These are phyloP conservation scores for Kazachstania sp. DNA, from an alignment of 1,139 yeast genomes.

Conservation along the genomic window DNA sequence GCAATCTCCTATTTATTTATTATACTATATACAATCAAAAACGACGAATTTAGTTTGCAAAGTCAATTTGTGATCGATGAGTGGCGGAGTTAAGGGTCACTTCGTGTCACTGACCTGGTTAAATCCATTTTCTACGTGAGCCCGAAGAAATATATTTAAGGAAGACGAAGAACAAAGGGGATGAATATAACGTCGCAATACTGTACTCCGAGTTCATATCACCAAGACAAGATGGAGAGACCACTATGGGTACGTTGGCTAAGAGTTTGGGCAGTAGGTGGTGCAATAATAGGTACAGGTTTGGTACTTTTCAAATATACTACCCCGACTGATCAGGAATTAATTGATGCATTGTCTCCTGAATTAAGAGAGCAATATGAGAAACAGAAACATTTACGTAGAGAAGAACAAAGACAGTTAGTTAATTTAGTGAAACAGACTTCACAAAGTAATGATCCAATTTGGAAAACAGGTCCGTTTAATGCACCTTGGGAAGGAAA, in stretches of 20 bases:
- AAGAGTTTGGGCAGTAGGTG: conserved; percentile 51
- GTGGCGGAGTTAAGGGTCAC: too few species aligned
- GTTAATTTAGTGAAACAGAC: conserved; percentile 59
- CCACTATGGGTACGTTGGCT: conserved; percentile 54
- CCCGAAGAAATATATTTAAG: too few species aligned
- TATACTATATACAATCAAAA: too few species aligned
- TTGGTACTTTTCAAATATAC: conserved; percentile 57
- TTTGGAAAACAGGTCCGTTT: conserved; percentile 71
- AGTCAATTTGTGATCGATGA: too few species aligned
- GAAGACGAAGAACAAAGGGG: too few species aligned
- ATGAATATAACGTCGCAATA: too few species aligned
- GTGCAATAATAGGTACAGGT: conserved; percentile 59
- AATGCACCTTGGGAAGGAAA: conserved; percentile 54
- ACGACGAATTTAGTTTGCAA: too few species aligned
- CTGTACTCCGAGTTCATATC: too few species aligned
- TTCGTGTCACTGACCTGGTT: too few species aligned
- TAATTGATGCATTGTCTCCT: conserved; percentile 68
- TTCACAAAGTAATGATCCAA: conserved; percentile 58
- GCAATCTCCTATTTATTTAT: too few species aligned
- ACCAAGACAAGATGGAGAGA: conserved; percentile 28
- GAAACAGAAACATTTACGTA: conserved; percentile 51
- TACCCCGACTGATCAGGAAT: conserved; percentile 76
- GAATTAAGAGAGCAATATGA: conserved; percentile 74
- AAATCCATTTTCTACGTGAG: too few species aligned
- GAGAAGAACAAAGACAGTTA: conserved; percentile 55